Evolutionary conservation across 2,329 filamentous ascomycete genomes (phyloP), one percentile per base, ranked within the genome.

Genomic region (Magnaporthiopsis poae): DNA sequence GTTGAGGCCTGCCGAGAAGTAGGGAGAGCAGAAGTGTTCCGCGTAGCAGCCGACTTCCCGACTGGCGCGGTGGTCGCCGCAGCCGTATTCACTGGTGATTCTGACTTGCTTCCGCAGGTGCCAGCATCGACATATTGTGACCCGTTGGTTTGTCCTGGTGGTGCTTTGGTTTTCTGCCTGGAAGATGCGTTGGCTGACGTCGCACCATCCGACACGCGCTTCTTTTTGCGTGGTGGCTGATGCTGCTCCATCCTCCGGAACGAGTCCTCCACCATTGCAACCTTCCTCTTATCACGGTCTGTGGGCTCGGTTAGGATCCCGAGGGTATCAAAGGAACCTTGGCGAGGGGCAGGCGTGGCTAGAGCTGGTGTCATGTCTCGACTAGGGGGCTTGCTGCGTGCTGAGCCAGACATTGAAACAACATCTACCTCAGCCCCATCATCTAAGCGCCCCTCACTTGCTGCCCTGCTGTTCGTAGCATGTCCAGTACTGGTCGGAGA

Each of bases 241-340:
- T 85, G 82, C 72, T 83, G 84, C 71, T 86, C 86, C 82, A 87
- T 86, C 29, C 81, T 85, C 66, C 85, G 81, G 73, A 89, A 85
- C 1, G 84, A 80, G 68, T 88, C 85, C 70, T 89, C 87, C 0
- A 88, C 81, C 82, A 86, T 86, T 27, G 85, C 84, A 13, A 89
- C 82, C 70, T 89, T 89, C 52, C 87, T 80, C 75, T 89, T 89
- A 68, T 89, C 87, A 36, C 87, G 82, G 69, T 89, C 86, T 0
- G 87, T 88, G 8, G 83, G 84, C 69, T 87, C 86, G 0, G 85
- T 88, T 67, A 88, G 76, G 70, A 88, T 86, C 4, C 83, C 84
- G 1, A 84, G 74, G 12, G 84, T 84, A 65, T 88, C 82, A 67
- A 86, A 83, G 0, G 85, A 84, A 33, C 86, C 87, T 71, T 87